Base-by-base conservation (phyloP, 352 stramenopile genomes). In the Pythium pyrilobum region DNA sequence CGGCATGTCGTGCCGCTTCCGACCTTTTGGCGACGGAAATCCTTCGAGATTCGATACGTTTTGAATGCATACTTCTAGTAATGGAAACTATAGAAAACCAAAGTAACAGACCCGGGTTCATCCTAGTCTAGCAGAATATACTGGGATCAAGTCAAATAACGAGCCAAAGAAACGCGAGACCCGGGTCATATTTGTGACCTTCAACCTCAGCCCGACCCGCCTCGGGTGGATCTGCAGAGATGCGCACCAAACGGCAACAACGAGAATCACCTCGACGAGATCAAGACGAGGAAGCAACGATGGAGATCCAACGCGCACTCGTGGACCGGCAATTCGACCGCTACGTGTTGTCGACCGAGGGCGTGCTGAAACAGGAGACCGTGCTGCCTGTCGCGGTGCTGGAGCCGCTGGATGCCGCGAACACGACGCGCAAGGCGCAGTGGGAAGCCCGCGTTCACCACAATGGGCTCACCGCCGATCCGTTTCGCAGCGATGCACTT, bases 291-390 rank as follows among this genome's bases (percentile, higher is more conserved):
- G 42, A n/a, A 21, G 48, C 49, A 49, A 55, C 33, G 25, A 89
- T 93, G 83, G 52, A 89, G 47, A 67, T 87, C 49, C 53, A 87
- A 44, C 74, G 71, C 52, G 56, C 69, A 43, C 66, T 87, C 39
- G 57, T 89, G n/a, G 81, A 91, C 64, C 77, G 81, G 47, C 65
- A 87, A 51, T 93, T 93, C 47, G 80, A 91, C 49, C 68, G 77
- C 49, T 91, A 93, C 61, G 77, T 81, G 47, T 63, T 93, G 36
- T 69, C 69, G 25, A 47, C 56, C 0, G 52, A 73, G 25, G 70
- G 62, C 7, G 23, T 81, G 32, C 41, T 63, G 3, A 72, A 71
- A 44, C 56, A 54, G n/a, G 42, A 65, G 4, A 48, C 41, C 16
- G 29, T 57, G 15, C 59, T 93, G 1, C 36, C 67, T 13, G 36